Conservation (phyloP, 805 yeast species). For the Candida xiaguanensis region DNA sequence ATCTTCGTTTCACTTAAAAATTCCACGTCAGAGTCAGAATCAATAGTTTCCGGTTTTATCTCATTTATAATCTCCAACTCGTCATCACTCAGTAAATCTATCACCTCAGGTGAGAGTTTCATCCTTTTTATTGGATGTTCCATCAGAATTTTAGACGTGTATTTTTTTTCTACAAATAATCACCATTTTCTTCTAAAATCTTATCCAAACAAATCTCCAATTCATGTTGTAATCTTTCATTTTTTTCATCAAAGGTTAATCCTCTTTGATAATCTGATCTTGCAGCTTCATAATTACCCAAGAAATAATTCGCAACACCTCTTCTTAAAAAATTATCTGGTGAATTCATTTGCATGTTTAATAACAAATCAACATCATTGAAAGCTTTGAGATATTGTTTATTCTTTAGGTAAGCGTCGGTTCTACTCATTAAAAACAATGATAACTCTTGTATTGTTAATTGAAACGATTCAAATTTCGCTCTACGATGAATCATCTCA, state of each 20-base stretch:
- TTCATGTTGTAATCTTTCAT: conserved; percentile 47
- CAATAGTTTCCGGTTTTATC: background rate
- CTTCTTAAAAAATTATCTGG: conserved; percentile 73
- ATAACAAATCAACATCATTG: conserved; percentile 65
- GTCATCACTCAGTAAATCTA: background rate
- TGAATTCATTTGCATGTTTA: conserved; percentile 53
- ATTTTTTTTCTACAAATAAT: conserved; percentile 22
- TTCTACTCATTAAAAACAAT: conserved; percentile 63
- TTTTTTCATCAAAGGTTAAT: conserved; percentile 54
- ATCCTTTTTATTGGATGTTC: background rate
- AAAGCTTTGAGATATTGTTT: conserved; percentile 56
- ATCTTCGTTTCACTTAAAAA: background rate
- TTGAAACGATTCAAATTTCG: conserved; percentile 72
- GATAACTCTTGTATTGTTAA: conserved; percentile 66
- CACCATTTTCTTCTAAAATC: conserved; percentile 60
- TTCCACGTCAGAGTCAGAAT: background rate
- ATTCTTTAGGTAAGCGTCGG: conserved; percentile 61
- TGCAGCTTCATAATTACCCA: conserved; percentile 61
- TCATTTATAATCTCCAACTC: background rate
- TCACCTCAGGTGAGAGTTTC: background rate
- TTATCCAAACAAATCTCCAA: conserved; percentile 43
- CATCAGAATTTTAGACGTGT: background rate
- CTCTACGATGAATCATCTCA: conserved; percentile 63
- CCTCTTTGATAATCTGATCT: conserved; percentile 72
- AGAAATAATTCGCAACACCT: conserved; percentile 58